These are phyloP conservation scores for Capronia americana DNA, from an alignment of 2,329 filamentous ascomycete species.

Conservation along the genomic window DNA sequence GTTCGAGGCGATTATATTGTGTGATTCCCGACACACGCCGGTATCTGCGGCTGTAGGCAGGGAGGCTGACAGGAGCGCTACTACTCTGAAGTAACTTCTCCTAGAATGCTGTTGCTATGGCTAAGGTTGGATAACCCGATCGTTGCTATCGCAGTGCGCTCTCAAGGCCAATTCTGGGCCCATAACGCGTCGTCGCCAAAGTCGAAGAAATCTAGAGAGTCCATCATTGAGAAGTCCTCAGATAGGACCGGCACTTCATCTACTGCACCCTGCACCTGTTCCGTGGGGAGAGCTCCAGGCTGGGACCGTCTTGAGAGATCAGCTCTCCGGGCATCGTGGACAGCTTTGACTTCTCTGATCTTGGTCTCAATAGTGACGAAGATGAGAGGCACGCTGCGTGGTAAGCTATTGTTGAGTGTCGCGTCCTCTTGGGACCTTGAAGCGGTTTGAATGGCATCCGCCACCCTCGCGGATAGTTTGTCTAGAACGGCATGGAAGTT, in stretches of 20 bases:
- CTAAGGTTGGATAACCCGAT: background rate
- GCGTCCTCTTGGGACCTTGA: background rate
- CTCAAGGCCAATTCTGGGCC: background rate
- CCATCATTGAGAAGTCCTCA: background rate
- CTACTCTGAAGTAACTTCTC: no score
- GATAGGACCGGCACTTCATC: background rate
- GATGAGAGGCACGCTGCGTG: constrained; percentile 11
- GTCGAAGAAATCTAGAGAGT: constrained; percentile 2
- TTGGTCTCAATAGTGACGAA: constrained; percentile 15
- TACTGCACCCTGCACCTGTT: no score
- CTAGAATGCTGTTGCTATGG: background rate
- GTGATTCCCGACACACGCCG: no score
- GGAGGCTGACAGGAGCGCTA: no score
- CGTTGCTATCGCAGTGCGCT: background rate
- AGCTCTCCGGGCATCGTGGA: constrained; percentile 18
- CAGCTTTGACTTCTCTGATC: constrained; percentile 20
- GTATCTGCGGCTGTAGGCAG: no score
- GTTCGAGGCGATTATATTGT: background rate
- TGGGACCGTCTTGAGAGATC: background rate
- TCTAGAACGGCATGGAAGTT: constrained; percentile 39
- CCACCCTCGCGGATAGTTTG: constrained; percentile 32
- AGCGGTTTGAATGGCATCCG: constrained; percentile 31
- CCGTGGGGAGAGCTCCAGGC: background rate
- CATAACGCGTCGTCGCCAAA: background rate
- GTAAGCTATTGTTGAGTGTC: background rate